Base-by-base conservation (phyloP, 164 flowering plant genomes). In the Buxus sempervirens region DNA sequence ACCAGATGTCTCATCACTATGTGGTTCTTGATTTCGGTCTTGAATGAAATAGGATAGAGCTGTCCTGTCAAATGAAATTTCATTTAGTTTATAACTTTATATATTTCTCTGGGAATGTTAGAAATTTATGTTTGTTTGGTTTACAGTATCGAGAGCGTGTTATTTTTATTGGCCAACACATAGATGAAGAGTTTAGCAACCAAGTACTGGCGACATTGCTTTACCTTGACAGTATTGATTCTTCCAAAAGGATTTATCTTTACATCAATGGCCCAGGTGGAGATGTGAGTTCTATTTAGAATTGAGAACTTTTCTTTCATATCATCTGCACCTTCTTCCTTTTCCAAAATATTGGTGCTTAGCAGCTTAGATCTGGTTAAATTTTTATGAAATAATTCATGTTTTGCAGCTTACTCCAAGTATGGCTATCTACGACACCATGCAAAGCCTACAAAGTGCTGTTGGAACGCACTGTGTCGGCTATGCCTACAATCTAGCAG, bases 101-200 rank as follows among this genome's bases (percentile, higher is more conserved):
- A 32, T 32, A 7, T 32, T 32, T 32, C 38, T 32, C 38, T 32
- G 7, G 38, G 38, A 3, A 32, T 32, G 3, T 32, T 32, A 32
- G 38, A 32, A 32, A 32, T 3, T 32, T 32, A 32, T 3, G 61
- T 22, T 38, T 55, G 71, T 32, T 72, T 69, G 56, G 19, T 54
- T 36, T 87, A 82, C 88, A 92, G 99, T 90, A 92, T 68, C 82
- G 97, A 48, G 99, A 95, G 58, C 89, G 98, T 27, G 79, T 90
- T 65, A 84, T 95, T 67, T 89, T 85, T 70, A 77, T 95, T 69
- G 97, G 93, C 71, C 82, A 89, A 75, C 42, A 86, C 58, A 82
- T 95, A 63, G 87, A 85, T 74, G 96, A 89, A 72, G 90, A 90
- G 69, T 84, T 79, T 65, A 87, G 97, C 82, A 90, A 95, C 69